Evolutionary conservation across 768 basidiomycete genomes (phyloP), one percentile per base, ranked within the genome.

Genomic region (Macrocybe gigantea): DNA sequence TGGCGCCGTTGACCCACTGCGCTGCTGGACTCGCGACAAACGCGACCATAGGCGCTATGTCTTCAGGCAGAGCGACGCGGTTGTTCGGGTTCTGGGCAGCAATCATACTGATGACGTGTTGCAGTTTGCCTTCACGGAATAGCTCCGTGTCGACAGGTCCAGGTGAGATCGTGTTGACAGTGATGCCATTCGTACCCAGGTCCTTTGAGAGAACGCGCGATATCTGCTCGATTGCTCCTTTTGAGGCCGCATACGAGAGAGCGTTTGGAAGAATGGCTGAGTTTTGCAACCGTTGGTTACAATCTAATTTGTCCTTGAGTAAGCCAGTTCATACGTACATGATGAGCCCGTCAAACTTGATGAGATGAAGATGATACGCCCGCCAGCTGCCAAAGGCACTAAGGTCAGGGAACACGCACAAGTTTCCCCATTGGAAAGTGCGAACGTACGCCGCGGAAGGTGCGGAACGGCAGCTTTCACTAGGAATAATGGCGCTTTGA

Each of bases 221-320:
- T 38, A 80, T 65, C 52, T 82, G 80, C 57, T 82, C 80, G 45
- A 82, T 66, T 1, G 80, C 80, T 34, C 77, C 80, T 59, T 82
- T 80, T 0, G 79, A 72, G 29, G 75, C 73, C 48, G 71, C 67
- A 61, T 80, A 82, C 40, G 73, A 62, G 29, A 82, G 67, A 12
- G 70, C 68, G 49, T 73, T 73, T 0, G 80, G 73, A 5, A 66
- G 61, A 33, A 82, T 64, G 13, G 60, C 67, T 72, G 35, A 32
- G 22, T 1, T 22, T 22, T 22, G 22, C 22, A 22, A 22, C 22
- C 22, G 4, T 22, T 22, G 22, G 22, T 22, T 22, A 22, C 22
- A 22, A 22, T 22, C 22, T 22, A 22, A 22, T 22, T 22, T 22
- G 22, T 33, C 12, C 22, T 33, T 4, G 12, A 33, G 34, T 33